Evolutionary conservation across 768 basidiomycete genomes (phyloP), one percentile per base, ranked within the genome.

Genomic region (Serendipita sp.): DNA sequence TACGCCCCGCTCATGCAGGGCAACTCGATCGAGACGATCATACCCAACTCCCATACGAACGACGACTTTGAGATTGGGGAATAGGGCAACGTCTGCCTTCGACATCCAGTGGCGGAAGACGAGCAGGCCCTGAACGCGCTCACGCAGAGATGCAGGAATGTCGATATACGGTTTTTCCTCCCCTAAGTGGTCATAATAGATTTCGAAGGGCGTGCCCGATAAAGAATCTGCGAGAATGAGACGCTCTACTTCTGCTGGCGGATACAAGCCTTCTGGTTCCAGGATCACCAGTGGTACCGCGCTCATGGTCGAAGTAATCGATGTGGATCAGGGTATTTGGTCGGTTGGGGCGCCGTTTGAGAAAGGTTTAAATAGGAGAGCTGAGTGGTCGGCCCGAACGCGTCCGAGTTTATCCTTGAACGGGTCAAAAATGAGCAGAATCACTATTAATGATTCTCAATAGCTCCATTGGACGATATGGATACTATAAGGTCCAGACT

Each of bases 21-120:
- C 68, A 16, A 11, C 62, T 37, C 69, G 60, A 45, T 69, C 69
- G 3, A 70, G 52, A 2, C 66, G 43, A 33, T 70, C 69, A 34
- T 68, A 69, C 0, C 69, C 69, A 1, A 69, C 69, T 8, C 69
- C 69, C 50, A 58, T 53, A 0, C 66, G 62, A 1, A 70, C 64
- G 0, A 66, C 64, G 0, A 69, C 69, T 44, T 67, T 67, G 3
- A 69, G 60, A 27, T 68, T 69, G 8, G 67, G 66, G 40, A 68
- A 69, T 4, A 65, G 29, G 15, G 64, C 40, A 3, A 66, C 37
- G 8, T 68, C 66, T 45, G 66, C 50, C 34, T 18, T 45, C 18
- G 34, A 53, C 16, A 69, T 23, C 29, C 60, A 67, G 23, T 64
- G 43, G 15, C 66, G 48, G 3, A 68, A 64, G 15, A 67, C 62